Percentiles rank a stretch among this genome's conserved stretches.
Conservation (phyloP, 192 early-diverging fungal species). For the Gaertneriomyces sp. region DNA sequence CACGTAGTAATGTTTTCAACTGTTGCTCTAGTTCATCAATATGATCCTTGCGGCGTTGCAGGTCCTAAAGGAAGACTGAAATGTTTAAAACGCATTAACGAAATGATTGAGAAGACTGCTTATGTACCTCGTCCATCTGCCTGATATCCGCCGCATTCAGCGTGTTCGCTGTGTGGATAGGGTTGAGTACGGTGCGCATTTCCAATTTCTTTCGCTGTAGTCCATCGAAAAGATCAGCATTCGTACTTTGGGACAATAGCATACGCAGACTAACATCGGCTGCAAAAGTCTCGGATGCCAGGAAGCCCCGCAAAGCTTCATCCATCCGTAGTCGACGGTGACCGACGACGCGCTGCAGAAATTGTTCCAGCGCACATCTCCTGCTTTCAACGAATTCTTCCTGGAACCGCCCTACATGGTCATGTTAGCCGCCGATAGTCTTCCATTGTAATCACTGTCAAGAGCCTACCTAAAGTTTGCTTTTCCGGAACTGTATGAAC, state of each 20-base stretch:
- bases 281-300: conserved; percentile 82
- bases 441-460: neutral
- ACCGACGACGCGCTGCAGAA: conserved; percentile 70
- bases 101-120: too few relatives aligned
- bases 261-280: conserved; percentile 45
- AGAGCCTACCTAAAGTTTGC: conserved; percentile 68
- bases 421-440: neutral
- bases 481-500: conserved; percentile 76
- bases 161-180: conserved; percentile 6
- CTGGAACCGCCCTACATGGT: conserved; percentile 73
- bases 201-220: conserved; percentile 25
- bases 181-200: conserved; percentile 15
- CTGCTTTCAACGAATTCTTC: conserved; percentile 93
- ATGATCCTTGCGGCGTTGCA: conserved; percentile 68
- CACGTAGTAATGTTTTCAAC: conserved; percentile 70
- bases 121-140: neutral
- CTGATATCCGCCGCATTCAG: neutral
- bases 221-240: neutral
- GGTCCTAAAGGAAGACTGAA: conserved; percentile 56
- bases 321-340: conserved; percentile 83
- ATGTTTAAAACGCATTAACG: too few relatives aligned
- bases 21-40: conserved; percentile 76
- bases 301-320: conserved; percentile 77
- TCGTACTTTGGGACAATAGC: neutral
- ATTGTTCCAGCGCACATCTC: conserved; percentile 76